Evolutionary conservation across 73 alveolate species (phyloP).

Genomic region (Paramecium caudatum): DNA sequence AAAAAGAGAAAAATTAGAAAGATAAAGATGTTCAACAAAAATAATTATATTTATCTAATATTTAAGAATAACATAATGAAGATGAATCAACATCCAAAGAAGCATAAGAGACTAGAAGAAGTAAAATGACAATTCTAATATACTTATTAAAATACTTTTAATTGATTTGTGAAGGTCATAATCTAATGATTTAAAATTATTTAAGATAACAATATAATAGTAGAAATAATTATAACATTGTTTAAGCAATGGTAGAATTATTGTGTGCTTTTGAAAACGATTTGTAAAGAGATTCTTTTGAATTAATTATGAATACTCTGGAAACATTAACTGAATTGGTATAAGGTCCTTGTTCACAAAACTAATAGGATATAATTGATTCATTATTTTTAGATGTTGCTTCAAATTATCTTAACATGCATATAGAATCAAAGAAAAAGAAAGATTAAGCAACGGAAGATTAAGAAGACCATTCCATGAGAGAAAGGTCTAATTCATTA

Average conservation of each 20-base stretch:
- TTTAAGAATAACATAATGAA: conserved; percentile 2
- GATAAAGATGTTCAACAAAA: conserved; percentile 54
- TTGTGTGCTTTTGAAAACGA: conserved; percentile 66
- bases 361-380: conserved; percentile 89
- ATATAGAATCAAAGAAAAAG: conserved; percentile 47
- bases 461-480: conserved; percentile 43
- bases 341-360: conserved; percentile 98
- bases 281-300: conserved; percentile 89
- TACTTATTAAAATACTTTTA: conserved; percentile 88
- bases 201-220: conserved; percentile 89
- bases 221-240: conserved; percentile 90
- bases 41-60: not conserved
- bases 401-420: conserved; percentile 80
- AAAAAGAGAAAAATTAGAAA: conserved; percentile 37
- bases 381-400: conserved; percentile 91
- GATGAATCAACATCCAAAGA: conserved; percentile 39
- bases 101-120: conserved; percentile 59
- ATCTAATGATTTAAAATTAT: conserved; percentile 89
- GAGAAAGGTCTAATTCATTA: conserved; percentile 54
- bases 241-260: conserved; percentile 75
- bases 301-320: conserved; percentile 86
- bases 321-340: conserved; percentile 96
- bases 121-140: conserved; percentile 45
- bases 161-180: conserved; percentile 95
- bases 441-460: conserved; percentile 8